Evolutionary conservation across 192 early-diverging fungal genomes (phyloP).

Genomic region (Podila epicladia): DNA sequence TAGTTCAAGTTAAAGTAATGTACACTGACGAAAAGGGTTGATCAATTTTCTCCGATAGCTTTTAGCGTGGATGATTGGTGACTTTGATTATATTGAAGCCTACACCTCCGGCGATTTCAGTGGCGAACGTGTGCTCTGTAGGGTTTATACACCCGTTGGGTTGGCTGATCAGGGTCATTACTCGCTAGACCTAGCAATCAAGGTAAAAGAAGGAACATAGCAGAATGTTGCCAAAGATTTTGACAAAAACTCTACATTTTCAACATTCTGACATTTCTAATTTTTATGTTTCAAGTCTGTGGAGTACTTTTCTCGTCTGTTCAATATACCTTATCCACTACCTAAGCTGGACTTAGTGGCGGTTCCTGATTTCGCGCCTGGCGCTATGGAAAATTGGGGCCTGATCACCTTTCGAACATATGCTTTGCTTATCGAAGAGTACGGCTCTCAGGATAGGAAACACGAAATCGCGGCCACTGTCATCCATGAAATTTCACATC

Average conservation of each 20-base stretch:
- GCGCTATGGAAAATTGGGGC: conserved; percentile 73
- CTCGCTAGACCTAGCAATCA: conserved; percentile 47
- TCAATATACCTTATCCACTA: conserved; percentile 59
- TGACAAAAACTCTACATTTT: not conserved
- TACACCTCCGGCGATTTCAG: conserved; percentile 39
- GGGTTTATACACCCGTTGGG: conserved; percentile 60
- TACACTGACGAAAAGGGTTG: no score
- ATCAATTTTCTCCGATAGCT: conserved; percentile 53
- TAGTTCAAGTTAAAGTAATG: no score
- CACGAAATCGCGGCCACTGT: conserved; percentile 50
- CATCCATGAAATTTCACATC: conserved; percentile 54
- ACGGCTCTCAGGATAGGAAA: conserved; percentile 33
- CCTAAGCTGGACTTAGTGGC: conserved; percentile 69
- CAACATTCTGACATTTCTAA: not conserved
- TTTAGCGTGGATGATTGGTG: conserved; percentile 63
- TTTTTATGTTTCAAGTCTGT: conserved; percentile 22
- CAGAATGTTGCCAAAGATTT: not conserved
- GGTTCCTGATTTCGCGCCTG: conserved; percentile 68
- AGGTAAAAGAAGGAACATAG: conserved; percentile 11
- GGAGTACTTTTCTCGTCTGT: conserved; percentile 40
- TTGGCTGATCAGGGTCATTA: conserved; percentile 47
- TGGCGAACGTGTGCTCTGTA: conserved; percentile 52
- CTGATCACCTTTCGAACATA: conserved; percentile 49
- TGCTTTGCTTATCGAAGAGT: conserved; percentile 41
- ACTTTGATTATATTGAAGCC: conserved; percentile 56